Conservation (phyloP, 2,329 filamentous ascomycete species). For the Knufia petricola region DNA sequence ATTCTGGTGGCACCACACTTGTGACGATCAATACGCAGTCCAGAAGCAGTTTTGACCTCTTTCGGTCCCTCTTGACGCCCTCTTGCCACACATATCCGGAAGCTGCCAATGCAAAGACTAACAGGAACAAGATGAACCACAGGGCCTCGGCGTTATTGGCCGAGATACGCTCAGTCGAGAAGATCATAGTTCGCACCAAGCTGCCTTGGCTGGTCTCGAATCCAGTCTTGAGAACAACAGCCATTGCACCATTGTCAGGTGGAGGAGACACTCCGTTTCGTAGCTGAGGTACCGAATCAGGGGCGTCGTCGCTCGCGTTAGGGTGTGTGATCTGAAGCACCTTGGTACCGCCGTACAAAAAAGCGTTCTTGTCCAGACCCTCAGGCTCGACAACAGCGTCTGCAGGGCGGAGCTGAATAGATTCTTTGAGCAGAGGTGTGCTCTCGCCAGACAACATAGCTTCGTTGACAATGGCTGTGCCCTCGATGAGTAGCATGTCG, state of each 20-base stretch:
- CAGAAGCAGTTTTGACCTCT: constrained; percentile 91
- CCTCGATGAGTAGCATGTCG: constrained; percentile 91
- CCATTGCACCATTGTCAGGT: constrained; percentile 88
- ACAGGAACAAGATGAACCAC: constrained; percentile 93
- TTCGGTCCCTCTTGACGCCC: constrained; percentile 86
- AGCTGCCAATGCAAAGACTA: constrained; percentile 91
- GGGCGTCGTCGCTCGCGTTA: constrained; percentile 59
- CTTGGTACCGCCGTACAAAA: constrained; percentile 95
- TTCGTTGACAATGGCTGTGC: constrained; percentile 95
- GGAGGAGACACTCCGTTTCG: constrained; percentile 70
- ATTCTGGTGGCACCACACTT: constrained; percentile 93
- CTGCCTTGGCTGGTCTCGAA: constrained; percentile 98
- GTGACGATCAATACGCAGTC: constrained; percentile 97
- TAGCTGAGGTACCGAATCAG: constrained; percentile 51
- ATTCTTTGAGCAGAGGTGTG: constrained; percentile 93
- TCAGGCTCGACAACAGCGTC: constrained; percentile 77
- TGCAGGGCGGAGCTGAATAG: constrained; percentile 75
- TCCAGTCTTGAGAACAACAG: constrained; percentile 90
- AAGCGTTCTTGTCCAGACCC: constrained; percentile 90
- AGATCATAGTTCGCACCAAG: constrained; percentile 98
- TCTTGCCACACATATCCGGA: constrained; percentile 99
- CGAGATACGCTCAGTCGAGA: constrained; percentile 97
- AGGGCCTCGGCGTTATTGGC: constrained; percentile 94
- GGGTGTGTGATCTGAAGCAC: constrained; percentile 90
- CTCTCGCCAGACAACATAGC: constrained; percentile 98